Evolutionary conservation across 768 basidiomycete species (phyloP).

Genomic region (Suillus plorans): DNA sequence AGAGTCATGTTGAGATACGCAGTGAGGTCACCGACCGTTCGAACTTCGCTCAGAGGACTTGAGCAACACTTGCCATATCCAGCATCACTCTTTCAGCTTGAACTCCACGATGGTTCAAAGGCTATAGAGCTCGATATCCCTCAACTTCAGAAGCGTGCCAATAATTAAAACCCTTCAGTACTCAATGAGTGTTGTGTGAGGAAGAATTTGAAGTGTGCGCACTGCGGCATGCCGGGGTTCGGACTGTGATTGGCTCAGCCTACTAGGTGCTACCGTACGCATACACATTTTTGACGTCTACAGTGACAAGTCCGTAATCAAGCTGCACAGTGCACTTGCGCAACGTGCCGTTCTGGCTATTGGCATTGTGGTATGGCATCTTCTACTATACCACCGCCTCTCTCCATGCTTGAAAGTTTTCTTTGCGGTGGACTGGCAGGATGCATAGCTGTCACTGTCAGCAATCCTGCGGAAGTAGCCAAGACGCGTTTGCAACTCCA

Average conservation of each 20-base stretch:
- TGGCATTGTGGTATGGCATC: neutral
- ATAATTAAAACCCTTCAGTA: neutral
- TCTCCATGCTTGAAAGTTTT: conserved; percentile 81
- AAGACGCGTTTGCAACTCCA: conserved; percentile 97
- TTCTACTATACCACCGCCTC: conserved; percentile 21
- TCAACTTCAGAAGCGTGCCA: too few relatives aligned
- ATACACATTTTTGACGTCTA: too few relatives aligned
- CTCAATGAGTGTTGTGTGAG: neutral
- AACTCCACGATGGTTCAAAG: neutral
- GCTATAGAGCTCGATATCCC: neutral
- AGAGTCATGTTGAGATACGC: neutral
- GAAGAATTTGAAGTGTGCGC: neutral
- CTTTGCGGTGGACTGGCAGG: conserved; percentile 89
- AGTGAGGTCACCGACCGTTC: neutral
- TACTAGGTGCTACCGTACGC: neutral
- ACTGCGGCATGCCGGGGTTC: neutral
- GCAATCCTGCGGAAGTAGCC: conserved; percentile 72
- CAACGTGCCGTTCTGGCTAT: too few relatives aligned
- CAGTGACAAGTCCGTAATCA: neutral
- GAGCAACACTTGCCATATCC: neutral
- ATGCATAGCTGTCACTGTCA: conserved; percentile 83
- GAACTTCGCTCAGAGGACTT: neutral
- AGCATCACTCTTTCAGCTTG: neutral
- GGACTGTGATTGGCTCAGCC: neutral
- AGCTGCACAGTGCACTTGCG: neutral